Evolutionary conservation across 352 stramenopile genomes (phyloP).

Genomic region (Pythium phragmiticola): DNA sequence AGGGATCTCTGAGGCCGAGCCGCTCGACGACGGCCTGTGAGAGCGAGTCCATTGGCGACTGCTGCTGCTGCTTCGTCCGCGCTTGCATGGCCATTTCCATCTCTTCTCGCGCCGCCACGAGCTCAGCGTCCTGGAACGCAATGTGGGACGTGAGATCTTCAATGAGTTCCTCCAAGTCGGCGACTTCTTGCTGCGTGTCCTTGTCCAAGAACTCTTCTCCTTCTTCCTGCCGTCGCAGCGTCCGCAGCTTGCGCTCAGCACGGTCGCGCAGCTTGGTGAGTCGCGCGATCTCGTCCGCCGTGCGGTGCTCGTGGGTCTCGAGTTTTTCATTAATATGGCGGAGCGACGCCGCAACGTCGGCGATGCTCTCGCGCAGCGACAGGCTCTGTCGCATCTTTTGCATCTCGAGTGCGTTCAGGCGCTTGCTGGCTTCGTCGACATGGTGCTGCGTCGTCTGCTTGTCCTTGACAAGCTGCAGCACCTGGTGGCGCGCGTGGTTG

Average conservation of each 20-base stretch:
- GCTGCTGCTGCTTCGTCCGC: constrained; percentile 35
- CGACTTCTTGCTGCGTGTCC: constrained; percentile 64
- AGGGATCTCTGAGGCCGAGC: constrained; percentile 15
- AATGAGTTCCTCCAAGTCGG: constrained; percentile 72
- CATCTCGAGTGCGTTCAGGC: constrained; percentile 78
- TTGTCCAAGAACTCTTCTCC: constrained; percentile 55
- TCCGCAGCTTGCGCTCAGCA: constrained; percentile 62
- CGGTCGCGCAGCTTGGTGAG: constrained; percentile 67
- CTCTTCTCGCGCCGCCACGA: constrained; percentile 51
- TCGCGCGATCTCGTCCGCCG: constrained; percentile 62
- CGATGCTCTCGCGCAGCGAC: constrained; percentile 72
- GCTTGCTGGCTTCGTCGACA: constrained; percentile 50
- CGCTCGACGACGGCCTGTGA: constrained; percentile 31
- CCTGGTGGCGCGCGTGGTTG: constrained; percentile 49
- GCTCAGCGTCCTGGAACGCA: constrained; percentile 74
- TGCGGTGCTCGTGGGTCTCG: constrained; percentile 45
- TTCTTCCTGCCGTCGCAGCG: constrained; percentile 45
- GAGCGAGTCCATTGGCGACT: constrained; percentile 48
- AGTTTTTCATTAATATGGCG: constrained; percentile 62
- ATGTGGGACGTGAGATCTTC: constrained; percentile 82
- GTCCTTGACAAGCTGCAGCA: constrained; percentile 61
- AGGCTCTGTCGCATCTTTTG: constrained; percentile 77
- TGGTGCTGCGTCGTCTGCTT: constrained; percentile 62
- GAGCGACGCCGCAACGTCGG: constrained; percentile 62
- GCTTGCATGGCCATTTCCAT: constrained; percentile 46